Evolutionary conservation across 2,329 filamentous ascomycete genomes (phyloP), one percentile per base, ranked within the genome.

Genomic region (Ilyonectria sp.): DNA sequence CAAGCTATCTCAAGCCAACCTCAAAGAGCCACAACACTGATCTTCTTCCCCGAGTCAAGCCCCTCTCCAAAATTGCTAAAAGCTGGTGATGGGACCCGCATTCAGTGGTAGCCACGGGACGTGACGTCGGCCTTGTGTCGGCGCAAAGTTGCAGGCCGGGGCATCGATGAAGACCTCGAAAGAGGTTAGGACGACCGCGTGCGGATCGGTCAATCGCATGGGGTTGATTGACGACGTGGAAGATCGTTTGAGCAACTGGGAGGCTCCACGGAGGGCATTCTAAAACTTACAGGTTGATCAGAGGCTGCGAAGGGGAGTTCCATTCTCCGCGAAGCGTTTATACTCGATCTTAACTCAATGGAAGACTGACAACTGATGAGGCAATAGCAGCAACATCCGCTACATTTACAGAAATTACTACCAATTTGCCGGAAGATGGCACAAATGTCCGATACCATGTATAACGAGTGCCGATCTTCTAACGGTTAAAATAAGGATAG

Each of bases 41-140:
- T 6, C 31, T 47, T 33, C 31, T 47, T 33, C 23, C 21, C 35
- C n/a, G 26, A 43, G 3, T 10, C 13, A 19, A 26, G 17, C 6
- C n/a, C 50, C 40, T 52, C 50, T 47, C 50, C 35, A 11, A 19
- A 55, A 8, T 37, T 54, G 5, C 17, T 23, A n/a, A 55, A 49
- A 47, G 31, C 21, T 15, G 49, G 40, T 21, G 26, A 31, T n/a
- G 5, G 49, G 50, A 29, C 49, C 59, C 59, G 59, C 59, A 46
- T 26, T 40, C 43, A 54, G n/a, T 37, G 37, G 40, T 19, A 11
- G 21, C 31, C 43, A 43, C 43, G 37, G 17, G 49, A 43, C 37
- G 43, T 54, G n/a, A 33, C 53, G 59, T 62, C 50, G 59, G 59
- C 50, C 21, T 49, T 62, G 59, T 62, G 59, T 62, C 59, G 59